These are phyloP conservation scores for Lenwebbia sp. DNA, from an alignment of 345 rosid genomes.

Conservation along the genomic window DNA sequence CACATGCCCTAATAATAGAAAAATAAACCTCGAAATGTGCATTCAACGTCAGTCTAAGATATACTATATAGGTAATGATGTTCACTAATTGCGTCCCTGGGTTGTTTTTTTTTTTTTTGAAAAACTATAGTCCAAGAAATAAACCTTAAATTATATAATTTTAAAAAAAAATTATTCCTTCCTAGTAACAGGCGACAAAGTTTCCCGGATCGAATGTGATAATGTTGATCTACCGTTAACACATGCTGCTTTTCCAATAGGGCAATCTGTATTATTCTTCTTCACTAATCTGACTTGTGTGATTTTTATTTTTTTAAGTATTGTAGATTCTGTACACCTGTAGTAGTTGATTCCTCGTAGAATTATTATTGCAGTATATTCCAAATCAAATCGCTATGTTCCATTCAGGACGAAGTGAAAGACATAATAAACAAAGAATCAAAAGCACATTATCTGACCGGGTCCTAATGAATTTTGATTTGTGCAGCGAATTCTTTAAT, in stretches of 20 bases:
- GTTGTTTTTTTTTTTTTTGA: too few relatives aligned
- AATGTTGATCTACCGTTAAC: neutral
- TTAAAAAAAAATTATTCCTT: neutral
- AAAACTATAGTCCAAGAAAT: too few relatives aligned
- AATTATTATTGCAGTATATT: neutral
- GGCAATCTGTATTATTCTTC: neutral
- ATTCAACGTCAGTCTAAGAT: neutral
- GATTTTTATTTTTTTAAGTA: neutral
- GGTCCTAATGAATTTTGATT: neutral
- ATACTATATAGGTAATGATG: neutral
- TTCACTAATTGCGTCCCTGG: neutral
- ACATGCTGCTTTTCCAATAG: neutral
- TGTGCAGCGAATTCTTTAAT: neutral
- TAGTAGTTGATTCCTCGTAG: neutral
- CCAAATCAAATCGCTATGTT: neutral
- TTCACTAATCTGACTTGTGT: neutral
- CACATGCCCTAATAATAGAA: neutral
- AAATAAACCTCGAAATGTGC: neutral
- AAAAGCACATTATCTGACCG: neutral
- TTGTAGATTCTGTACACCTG: neutral
- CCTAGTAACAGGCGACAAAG: neutral
- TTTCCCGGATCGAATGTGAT: neutral
- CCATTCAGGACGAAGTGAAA: neutral
- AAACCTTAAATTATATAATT: neutral
- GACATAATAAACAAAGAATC: neutral